Evolutionary conservation across 1,284 basidiomycete species (phyloP).

Genomic region (Trichosporon ovoides): DNA sequence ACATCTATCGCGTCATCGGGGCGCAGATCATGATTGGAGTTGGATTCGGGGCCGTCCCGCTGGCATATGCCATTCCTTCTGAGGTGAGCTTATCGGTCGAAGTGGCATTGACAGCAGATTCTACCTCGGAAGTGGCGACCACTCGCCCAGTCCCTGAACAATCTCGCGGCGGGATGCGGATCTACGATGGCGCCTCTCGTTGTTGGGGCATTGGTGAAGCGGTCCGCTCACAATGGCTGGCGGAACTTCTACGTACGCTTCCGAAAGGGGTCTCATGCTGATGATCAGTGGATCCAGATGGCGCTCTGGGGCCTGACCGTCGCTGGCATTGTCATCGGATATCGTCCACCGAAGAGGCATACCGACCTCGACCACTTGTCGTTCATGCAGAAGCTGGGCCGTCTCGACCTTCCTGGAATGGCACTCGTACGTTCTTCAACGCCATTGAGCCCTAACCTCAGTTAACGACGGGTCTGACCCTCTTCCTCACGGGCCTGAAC

Average conservation of each 20-base stretch:
- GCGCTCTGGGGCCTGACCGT: constrained; percentile 10
- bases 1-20: constrained; percentile 14
- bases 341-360: constrained; percentile 17
- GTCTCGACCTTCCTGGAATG: constrained; percentile 11
- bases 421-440: constrained; percentile 7
- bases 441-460: too few species aligned
- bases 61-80: constrained; percentile 16
- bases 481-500: constrained; percentile 6
- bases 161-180: constrained; percentile 4
- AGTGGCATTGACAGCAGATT: background rate
- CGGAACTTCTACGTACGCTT: constrained; percentile 8
- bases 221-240: constrained; percentile 3
- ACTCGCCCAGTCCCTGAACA: constrained; percentile 4
- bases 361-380: constrained; percentile 11
- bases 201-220: background rate
- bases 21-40: constrained; percentile 17
- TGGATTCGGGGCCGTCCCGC: constrained; percentile 11
- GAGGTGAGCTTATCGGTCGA: background rate
- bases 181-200: background rate
- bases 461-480: constrained; percentile 1
- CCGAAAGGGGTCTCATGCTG: background rate
- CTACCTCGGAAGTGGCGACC: constrained; percentile 11
- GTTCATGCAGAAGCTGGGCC: constrained; percentile 7
- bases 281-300: constrained; percentile 15
- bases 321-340: constrained; percentile 4